Evolutionary conservation across 2,329 filamentous ascomycete species (phyloP).

Genomic region (Tolypocladium sp.): DNA sequence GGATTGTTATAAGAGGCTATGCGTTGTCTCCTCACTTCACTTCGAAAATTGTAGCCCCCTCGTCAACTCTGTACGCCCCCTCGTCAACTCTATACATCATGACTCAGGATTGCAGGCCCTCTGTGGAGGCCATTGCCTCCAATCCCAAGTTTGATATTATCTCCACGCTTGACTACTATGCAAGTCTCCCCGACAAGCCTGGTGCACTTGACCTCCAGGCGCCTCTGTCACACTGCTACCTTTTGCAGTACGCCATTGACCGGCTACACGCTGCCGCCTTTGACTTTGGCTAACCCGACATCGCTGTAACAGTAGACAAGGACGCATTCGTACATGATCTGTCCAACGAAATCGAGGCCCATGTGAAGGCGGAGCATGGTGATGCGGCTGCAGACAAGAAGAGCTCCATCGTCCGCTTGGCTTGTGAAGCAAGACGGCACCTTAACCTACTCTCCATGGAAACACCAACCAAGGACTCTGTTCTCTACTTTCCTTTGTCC

Average conservation of each 20-base stretch:
- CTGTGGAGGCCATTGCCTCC: not conserved
- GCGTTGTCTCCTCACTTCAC: not conserved
- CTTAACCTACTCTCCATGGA: not conserved
- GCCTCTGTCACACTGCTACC: not conserved
- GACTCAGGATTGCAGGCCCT: not conserved
- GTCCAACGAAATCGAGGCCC: not conserved
- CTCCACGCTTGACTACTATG: not conserved
- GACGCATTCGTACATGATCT: not conserved
- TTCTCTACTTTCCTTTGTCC: not conserved
- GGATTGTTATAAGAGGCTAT: not conserved
- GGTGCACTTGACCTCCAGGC: not conserved
- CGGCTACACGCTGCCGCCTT: not conserved
- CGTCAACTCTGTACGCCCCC: too few relatives aligned
- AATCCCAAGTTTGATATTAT: not conserved
- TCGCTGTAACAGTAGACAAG: not conserved
- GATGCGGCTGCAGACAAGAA: not conserved
- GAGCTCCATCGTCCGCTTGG: not conserved
- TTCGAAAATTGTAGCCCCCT: too few relatives aligned
- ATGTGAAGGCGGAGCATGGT: not conserved
- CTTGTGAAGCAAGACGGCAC: not conserved
- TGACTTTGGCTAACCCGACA: not conserved
- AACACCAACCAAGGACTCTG: not conserved
- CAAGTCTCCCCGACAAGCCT: not conserved
- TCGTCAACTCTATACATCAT: not conserved
- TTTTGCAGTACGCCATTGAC: not conserved